Base-by-base conservation (phyloP, 345 rosid species). In the Cardiospermum halicacabum region DNA sequence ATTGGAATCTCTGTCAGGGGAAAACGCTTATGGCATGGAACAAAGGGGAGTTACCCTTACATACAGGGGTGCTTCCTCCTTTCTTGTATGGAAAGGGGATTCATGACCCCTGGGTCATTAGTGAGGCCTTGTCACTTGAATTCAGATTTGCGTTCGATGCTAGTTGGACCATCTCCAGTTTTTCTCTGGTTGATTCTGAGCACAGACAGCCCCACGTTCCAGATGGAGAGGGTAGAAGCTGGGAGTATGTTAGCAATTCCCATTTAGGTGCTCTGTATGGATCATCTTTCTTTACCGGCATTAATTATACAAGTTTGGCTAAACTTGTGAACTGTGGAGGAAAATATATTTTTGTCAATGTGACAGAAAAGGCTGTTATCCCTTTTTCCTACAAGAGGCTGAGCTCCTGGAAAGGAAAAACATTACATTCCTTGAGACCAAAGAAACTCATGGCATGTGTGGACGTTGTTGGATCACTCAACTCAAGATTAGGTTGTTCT, bases 21-120 rank as follows among this genome's bases (percentile, higher is more conserved):
- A 85, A 66, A 69, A 70, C 81, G 84, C 71, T 89, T 34, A 53
- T 82, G 74, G 99, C 97, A 3, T 94, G 97, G 99, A 94, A 87
- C 74, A 80, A 70, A 31, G 64, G 75, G 21, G 81, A 75, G 54
- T 2, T 66, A 12, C 89, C 92, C 21, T 79, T 88, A 57, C 82
- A 91, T 49, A 76, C 82, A 59, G 95, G 89, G 53, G 88, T 85
- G 6, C 78, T 88, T 69, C 99, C 99, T 37, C 95, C 97, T 48
- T 94, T 94, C 73, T 71, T 94, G 65, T 87, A 69, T 53, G 87
- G 86, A 54, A 85, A 84, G 65, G 92, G 92, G 56, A 78, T 78
- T 65, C 77, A 87, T 60, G 79, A 77, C 47, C 82, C 67, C 51
- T 91, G 95, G 97, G 65, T 88, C 68, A 64, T 94, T 61, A 85